Conservation (phyloP, 2,329 filamentous ascomycete species). For the Colletotrichum aenigma region DNA sequence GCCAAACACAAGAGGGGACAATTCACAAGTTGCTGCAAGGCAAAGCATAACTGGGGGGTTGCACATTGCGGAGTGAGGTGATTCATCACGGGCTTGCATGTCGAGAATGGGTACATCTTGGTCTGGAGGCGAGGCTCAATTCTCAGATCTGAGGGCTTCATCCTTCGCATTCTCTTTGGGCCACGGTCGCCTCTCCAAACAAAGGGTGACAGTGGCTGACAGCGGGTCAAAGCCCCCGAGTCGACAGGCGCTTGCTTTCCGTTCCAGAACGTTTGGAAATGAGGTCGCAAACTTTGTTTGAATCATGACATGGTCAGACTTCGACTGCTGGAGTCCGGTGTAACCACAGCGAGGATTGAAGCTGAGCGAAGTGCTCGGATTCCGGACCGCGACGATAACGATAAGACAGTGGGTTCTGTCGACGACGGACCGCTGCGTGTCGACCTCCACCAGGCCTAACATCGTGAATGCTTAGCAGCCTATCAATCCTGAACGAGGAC, state of each 20-base stretch:
- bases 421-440: background rate
- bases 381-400: background rate
- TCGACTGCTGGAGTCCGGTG: background rate
- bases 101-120: background rate
- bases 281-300: background rate
- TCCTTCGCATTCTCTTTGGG: background rate
- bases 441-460: background rate
- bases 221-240: conserved; percentile 2
- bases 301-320: conserved; percentile 9
- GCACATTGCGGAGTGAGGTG: background rate
- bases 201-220: background rate
- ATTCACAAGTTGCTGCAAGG: background rate
- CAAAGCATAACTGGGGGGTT: background rate
- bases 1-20: background rate
- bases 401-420: background rate
- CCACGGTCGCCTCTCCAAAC: background rate
- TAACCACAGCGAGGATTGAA: background rate
- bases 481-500: background rate
- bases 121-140: background rate
- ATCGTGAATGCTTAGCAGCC: background rate
- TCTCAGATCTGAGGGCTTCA: background rate
- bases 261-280: conserved; percentile 2
- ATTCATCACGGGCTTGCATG: background rate
- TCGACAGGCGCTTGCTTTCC: background rate
- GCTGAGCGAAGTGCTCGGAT: background rate